Evolutionary conservation across 2,329 filamentous ascomycete genomes (phyloP).

Genomic region (Gyromitra esculenta): DNA sequence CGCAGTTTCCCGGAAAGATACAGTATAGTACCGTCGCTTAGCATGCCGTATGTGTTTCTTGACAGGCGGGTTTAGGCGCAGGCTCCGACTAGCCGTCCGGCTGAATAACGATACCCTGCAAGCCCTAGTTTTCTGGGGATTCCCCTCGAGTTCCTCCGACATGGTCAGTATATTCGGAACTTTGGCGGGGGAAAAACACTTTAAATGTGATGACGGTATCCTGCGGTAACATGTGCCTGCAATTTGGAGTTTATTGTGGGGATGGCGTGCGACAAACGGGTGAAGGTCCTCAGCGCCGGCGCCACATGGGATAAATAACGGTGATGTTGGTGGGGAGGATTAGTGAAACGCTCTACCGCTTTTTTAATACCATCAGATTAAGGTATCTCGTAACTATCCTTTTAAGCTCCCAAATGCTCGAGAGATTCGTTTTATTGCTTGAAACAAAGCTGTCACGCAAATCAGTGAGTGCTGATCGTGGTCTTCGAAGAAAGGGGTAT

Average conservation of each 20-base stretch:
- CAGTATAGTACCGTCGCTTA: background rate
- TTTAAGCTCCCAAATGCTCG: too few relatives aligned
- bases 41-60: background rate
- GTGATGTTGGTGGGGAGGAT: background rate
- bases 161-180: conserved; percentile 22
- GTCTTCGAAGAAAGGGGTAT: background rate
- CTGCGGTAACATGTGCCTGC: conserved; percentile 6
- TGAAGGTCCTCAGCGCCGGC: background rate
- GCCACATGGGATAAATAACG: background rate
- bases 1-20: conserved; percentile 14
- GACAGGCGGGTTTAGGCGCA: background rate
- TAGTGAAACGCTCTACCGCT: background rate
- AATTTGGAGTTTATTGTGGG: conserved; percentile 20
- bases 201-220: background rate
- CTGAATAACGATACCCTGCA: conserved; percentile 29
- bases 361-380: background rate
- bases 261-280: background rate
- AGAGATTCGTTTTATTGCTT: background rate
- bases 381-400: too few relatives aligned
- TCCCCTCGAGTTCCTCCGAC: conserved; percentile 20
- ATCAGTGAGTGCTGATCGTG: background rate
- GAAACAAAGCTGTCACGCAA: background rate
- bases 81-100: conserved; percentile 10
- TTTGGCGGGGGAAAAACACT: conserved; percentile 2
- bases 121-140: conserved; percentile 3